phyloP scores from a whole-genome alignment of 2,329 filamentous ascomycete species.

The Thielaviopsis punctulata region DNA sequence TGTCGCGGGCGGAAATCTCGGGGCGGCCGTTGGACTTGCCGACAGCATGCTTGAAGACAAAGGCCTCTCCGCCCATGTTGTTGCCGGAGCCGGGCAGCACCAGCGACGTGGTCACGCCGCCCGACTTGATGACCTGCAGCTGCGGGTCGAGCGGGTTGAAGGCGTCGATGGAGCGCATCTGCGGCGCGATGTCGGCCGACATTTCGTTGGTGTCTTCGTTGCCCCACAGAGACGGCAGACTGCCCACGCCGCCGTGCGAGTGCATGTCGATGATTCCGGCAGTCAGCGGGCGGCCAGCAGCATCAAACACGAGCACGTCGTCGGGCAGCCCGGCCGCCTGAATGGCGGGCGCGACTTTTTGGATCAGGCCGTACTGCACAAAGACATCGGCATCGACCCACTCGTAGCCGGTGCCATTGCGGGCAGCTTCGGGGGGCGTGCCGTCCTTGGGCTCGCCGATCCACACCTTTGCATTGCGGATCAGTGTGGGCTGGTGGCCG shows the following conservation, averaged over 20 bases:
- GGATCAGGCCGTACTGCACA: slow-evolving; percentile 43
- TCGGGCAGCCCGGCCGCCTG: slow-evolving; percentile 11
- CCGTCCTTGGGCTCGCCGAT: slow-evolving; percentile 40
- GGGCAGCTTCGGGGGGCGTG: slow-evolving; percentile 29
- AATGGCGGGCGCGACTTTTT: slow-evolving; percentile 31
- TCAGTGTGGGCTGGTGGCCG: slow-evolving; percentile 41
- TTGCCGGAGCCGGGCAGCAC: slow-evolving; percentile 53
- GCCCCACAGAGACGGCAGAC: slow-evolving; percentile 36
- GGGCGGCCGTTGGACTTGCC: slow-evolving; percentile 40
- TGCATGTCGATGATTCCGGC: slow-evolving; percentile 58
- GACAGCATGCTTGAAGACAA: slow-evolving; percentile 49
- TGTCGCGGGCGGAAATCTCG: slow-evolving; percentile 44
- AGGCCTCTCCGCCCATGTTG: slow-evolving; percentile 57
- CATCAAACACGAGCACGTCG: slow-evolving; percentile 30
- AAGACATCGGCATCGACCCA: slow-evolving; percentile 46
- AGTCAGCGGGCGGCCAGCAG: slow-evolving; percentile 43
- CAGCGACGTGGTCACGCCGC: slow-evolving; percentile 53
- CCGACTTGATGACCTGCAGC: slow-evolving; percentile 52
- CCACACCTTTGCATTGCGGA: slow-evolving; percentile 51
- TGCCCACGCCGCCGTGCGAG: slow-evolving; percentile 43
- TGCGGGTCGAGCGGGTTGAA: slow-evolving; percentile 47
- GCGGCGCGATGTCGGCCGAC: slow-evolving; percentile 47
- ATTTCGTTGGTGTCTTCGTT: slow-evolving; percentile 47
- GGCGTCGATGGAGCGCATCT: slow-evolving; percentile 48
- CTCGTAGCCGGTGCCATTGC: slow-evolving; percentile 38